Conservation (phyloP, 306 rosid genomes). For the Geum urbanum region DNA sequence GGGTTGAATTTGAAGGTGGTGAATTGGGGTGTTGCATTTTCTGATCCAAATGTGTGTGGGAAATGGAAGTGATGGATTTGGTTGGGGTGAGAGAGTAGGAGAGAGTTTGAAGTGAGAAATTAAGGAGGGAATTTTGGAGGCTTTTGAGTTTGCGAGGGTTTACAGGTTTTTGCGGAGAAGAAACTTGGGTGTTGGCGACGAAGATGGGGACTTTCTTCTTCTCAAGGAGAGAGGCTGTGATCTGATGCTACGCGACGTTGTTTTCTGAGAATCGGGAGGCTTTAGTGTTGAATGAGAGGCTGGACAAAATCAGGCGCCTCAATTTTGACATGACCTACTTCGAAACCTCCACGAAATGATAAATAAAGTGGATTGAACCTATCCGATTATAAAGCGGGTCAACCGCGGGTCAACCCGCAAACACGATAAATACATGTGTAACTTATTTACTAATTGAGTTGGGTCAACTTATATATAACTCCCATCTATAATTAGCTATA, state of each 20-base stretch:
- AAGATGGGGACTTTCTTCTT: conserved; percentile 2
- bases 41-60: neutral
- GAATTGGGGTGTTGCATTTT: neutral
- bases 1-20: neutral
- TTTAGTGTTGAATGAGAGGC: no score
- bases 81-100: neutral
- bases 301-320: no score
- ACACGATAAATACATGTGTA: no score
- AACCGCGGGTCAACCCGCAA: no score
- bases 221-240: neutral
- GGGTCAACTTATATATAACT: no score
- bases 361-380: no score
- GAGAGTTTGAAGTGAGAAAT: neutral
- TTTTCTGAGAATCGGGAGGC: no score
- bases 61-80: neutral
- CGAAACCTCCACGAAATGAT: no score
- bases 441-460: no score
- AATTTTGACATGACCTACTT: no score
- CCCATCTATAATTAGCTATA: no score
- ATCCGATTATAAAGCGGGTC: no score
- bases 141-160: neutral
- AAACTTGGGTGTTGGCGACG: conserved; percentile 11
- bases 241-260: neutral
- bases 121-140: conserved; percentile 12
- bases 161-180: conserved; percentile 10